Evolutionary conservation across 192 early-diverging fungal species (phyloP).

Genomic region (Thamnidium elegans): DNA sequence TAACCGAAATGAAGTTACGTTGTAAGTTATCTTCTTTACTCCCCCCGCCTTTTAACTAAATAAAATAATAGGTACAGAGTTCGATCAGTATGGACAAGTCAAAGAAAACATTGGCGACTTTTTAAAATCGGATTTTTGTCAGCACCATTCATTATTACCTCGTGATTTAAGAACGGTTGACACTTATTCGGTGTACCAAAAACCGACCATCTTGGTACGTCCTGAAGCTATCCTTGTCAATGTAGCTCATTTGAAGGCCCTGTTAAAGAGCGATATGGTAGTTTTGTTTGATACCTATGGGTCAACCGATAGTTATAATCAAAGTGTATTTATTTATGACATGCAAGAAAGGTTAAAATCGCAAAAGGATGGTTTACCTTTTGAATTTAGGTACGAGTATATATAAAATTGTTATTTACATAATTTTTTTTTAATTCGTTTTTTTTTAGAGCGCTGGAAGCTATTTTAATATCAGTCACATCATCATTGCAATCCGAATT

Average conservation of each 20-base stretch:
- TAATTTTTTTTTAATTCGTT: background rate
- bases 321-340: conserved; percentile 76
- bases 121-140: conserved; percentile 75
- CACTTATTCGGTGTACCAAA: conserved; percentile 71
- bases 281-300: conserved; percentile 76
- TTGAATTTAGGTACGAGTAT: conserved; percentile 46
- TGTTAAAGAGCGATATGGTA: conserved; percentile 76
- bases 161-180: conserved; percentile 86
- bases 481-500: conserved; percentile 65
- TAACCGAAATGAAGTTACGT: conserved; percentile 14
- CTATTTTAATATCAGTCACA: conserved; percentile 73
- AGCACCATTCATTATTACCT: conserved; percentile 71
- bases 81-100: conserved; percentile 65
- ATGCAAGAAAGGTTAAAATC: conserved; percentile 68
- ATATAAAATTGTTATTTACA: background rate
- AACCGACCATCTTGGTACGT: conserved; percentile 80
- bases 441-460: conserved; percentile 68
- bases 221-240: conserved; percentile 81
- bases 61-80: conserved; percentile 53
- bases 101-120: conserved; percentile 73
- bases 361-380: conserved; percentile 48
- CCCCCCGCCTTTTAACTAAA: too few relatives aligned
- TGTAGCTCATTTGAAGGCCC: conserved; percentile 73
- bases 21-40: too few relatives aligned
- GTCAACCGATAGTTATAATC: conserved; percentile 64